Evolutionary conservation across 192 early-diverging fungal genomes (phyloP).

Genomic region (Radiomyces spectabilis): DNA sequence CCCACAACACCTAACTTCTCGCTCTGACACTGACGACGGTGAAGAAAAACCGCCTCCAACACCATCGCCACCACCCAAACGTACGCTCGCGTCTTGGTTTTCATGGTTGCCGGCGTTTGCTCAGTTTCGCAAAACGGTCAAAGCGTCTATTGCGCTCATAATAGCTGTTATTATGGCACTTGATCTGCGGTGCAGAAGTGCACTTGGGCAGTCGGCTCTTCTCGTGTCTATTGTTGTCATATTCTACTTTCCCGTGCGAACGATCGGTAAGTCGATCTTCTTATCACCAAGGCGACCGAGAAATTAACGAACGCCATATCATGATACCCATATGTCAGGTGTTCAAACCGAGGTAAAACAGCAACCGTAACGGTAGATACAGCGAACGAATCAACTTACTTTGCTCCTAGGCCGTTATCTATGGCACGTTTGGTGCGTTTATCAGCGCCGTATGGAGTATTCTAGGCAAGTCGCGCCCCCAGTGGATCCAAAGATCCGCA

Average conservation of each 20-base stretch:
- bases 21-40: too few relatives aligned
- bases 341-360: conserved; percentile 25
- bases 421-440: conserved; percentile 2
- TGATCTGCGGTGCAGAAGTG: neutral
- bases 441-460: conserved; percentile 11
- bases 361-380: neutral
- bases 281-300: too few relatives aligned
- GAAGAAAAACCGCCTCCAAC: too few relatives aligned
- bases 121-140: conserved; percentile 6
- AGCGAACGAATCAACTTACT: too few relatives aligned
- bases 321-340: conserved; percentile 7
- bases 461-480: conserved; percentile 19
- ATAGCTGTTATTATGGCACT: conserved; percentile 8
- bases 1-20: too few relatives aligned
- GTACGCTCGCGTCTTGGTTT: too few relatives aligned
- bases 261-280: conserved; percentile 2
- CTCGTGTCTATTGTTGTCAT: conserved; percentile 13
- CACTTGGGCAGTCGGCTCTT: conserved; percentile 2
- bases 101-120: neutral
- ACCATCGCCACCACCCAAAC: too few relatives aligned
- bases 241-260: conserved; percentile 13
- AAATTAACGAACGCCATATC: too few relatives aligned
- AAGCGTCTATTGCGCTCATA: conserved; percentile 11
- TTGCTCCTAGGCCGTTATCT: conserved; percentile 1
- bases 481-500: neutral